phyloP scores from a whole-genome alignment of 1,139 yeast species.

The Candida sojae region DNA sequence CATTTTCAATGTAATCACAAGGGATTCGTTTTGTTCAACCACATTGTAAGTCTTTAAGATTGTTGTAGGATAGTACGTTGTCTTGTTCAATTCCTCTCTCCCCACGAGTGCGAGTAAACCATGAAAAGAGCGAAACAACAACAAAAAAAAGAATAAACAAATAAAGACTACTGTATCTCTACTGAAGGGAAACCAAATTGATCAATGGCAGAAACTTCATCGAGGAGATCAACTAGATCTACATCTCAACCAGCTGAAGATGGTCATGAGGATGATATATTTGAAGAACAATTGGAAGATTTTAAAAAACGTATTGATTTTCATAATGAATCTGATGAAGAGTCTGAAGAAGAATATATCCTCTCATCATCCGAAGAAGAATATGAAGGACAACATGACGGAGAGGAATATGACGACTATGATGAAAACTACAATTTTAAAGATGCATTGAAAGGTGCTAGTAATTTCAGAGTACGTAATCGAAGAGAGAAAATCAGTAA shows the following conservation, averaged over 20 bases:
- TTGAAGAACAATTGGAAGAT: slow-evolving; percentile 13
- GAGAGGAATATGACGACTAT: slow-evolving; percentile 30
- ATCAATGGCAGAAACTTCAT: neutral
- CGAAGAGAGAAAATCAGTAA: slow-evolving; percentile 34
- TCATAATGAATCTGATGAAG: slow-evolving; percentile 12
- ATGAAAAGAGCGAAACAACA: neutral
- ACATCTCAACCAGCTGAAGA: neutral
- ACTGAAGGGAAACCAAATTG: too few relatives aligned
- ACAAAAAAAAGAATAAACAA: neutral
- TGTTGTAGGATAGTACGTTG: too few relatives aligned
- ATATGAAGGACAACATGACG: slow-evolving; percentile 9
- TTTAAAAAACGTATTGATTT: slow-evolving; percentile 14
- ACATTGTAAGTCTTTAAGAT: too few relatives aligned
- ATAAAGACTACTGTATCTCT: neutral
- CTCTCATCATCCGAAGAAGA: slow-evolving; percentile 11
- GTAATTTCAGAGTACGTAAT: slow-evolving; percentile 55
- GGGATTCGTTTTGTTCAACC: too few relatives aligned
- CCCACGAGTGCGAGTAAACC: too few relatives aligned
- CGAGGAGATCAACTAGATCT: neutral
- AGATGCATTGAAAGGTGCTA: slow-evolving; percentile 65
- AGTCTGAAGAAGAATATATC: slow-evolving; percentile 11
- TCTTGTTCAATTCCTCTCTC: too few relatives aligned
- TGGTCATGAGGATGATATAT: neutral
- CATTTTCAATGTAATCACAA: too few relatives aligned
- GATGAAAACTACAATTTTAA: slow-evolving; percentile 52